phyloP scores from a whole-genome alignment of 108 stramenopile species.

The Cyclostephanos invisitatus region DNA sequence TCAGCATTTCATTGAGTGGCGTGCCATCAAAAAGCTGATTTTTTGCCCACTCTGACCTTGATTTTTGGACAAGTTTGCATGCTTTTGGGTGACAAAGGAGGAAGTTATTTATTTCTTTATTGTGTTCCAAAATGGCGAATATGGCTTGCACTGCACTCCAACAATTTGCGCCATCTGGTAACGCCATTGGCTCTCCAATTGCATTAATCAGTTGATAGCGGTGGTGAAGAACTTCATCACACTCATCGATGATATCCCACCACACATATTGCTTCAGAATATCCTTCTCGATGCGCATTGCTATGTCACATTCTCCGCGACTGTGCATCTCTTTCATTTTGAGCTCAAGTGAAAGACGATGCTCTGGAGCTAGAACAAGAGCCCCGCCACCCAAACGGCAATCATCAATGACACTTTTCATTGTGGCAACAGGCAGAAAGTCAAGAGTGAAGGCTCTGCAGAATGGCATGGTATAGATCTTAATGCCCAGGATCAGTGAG shows the following conservation, averaged over 20 bases:
- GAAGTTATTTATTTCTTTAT: conserved; percentile 1
- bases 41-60: conserved; percentile 11
- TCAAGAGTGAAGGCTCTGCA: conserved; percentile 48
- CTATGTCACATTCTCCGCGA: conserved; percentile 8
- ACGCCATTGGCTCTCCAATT: conserved; percentile 22
- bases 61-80: conserved; percentile 7
- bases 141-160: conserved; percentile 36
- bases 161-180: conserved; percentile 39
- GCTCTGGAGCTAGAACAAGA: conserved; percentile 58
- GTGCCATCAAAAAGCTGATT: conserved; percentile 26
- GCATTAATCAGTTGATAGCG: conserved; percentile 59
- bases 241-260: conserved; percentile 61
- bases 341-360: conserved; percentile 55
- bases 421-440: conserved; percentile 2
- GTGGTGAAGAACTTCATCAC: conserved; percentile 59
- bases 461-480: conserved; percentile 52
- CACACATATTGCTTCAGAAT: conserved; percentile 25
- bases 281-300: neutral
- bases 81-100: conserved; percentile 4
- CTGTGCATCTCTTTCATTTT: conserved; percentile 51
- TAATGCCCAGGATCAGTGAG: conserved; percentile 35
- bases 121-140: conserved; percentile 9
- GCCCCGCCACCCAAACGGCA: conserved; percentile 40
- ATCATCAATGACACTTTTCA: conserved; percentile 34
- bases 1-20: conserved; percentile 16